A percentile compares a stretch with the other conserved stretches of the same genome.
These are phyloP conservation scores for Selaginella moellendorffii DNA, from an alignment of 75 land plant species.

Conservation along the genomic window DNA sequence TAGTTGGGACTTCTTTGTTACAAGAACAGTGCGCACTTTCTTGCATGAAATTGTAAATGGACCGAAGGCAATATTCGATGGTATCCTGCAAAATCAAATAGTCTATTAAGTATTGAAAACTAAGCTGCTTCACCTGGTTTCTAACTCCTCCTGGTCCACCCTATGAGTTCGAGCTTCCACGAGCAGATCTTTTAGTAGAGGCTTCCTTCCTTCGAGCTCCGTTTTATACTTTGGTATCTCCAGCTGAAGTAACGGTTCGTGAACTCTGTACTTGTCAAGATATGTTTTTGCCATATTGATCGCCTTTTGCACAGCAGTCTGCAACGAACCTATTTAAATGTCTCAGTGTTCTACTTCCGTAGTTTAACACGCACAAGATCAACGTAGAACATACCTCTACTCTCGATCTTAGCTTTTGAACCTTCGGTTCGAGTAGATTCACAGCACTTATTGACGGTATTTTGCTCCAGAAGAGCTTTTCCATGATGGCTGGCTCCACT, in stretches of 20 bases:
- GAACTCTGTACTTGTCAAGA: slow-evolving; percentile 12
- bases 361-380: not conserved
- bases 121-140: slow-evolving; percentile 10
- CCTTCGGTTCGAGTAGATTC: slow-evolving; percentile 12
- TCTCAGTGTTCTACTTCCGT: not conserved
- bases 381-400: slow-evolving; percentile 14
- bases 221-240: slow-evolving; percentile 17
- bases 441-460: slow-evolving; percentile 14
- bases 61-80: slow-evolving; percentile 20
- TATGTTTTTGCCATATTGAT: slow-evolving; percentile 11
- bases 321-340: not conserved
- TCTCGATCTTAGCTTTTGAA: slow-evolving; percentile 9
- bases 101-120: not conserved
- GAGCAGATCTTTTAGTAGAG: slow-evolving; percentile 17
- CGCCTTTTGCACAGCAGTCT: slow-evolving; percentile 25
- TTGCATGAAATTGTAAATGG: slow-evolving; percentile 19
- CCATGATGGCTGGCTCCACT: slow-evolving; percentile 22
- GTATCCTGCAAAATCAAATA: slow-evolving; percentile 17
- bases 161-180: slow-evolving; percentile 15
- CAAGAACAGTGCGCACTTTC: slow-evolving; percentile 18
- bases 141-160: slow-evolving; percentile 20
- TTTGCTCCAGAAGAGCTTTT: slow-evolving; percentile 23
- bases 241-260: slow-evolving; percentile 15
- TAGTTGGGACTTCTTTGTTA: slow-evolving; percentile 21
- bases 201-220: slow-evolving; percentile 10